A percentile compares a stretch with the other conserved stretches of the same genome.
phyloP scores from a whole-genome alignment of 1,284 basidiomycete genomes.

The Moesziomyces sp. region DNA sequence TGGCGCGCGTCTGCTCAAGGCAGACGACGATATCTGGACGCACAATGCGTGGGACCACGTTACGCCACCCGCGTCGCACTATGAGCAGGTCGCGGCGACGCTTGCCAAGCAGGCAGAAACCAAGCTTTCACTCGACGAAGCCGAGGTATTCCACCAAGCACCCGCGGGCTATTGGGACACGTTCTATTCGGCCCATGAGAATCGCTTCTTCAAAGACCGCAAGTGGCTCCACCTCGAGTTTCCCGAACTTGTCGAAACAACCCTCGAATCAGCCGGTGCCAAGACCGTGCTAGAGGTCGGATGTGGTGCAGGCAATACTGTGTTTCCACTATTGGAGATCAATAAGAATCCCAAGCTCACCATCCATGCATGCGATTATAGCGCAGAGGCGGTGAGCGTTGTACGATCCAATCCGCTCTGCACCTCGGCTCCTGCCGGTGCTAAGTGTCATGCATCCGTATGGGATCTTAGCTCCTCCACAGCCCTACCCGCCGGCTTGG shows the following conservation, averaged over 20 bases:
- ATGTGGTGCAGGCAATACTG: slow-evolving; percentile 81
- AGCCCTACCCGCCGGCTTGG: slow-evolving; percentile 40
- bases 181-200: slow-evolving; percentile 62
- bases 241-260: slow-evolving; percentile 61
- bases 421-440: slow-evolving; percentile 13
- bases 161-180: slow-evolving; percentile 61
- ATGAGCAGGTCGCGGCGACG: slow-evolving; percentile 35
- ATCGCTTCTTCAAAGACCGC: slow-evolving; percentile 66
- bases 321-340: slow-evolving; percentile 84
- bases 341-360: slow-evolving; percentile 84
- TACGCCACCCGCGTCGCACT: slow-evolving; percentile 53
- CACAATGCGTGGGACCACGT: slow-evolving; percentile 67
- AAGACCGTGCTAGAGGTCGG: slow-evolving; percentile 62
- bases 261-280: slow-evolving; percentile 28
- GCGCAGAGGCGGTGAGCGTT: slow-evolving; percentile 86
- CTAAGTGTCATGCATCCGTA: slow-evolving; percentile 79
- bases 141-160: slow-evolving; percentile 44
- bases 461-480: slow-evolving; percentile 81
- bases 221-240: slow-evolving; percentile 66
- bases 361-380: slow-evolving; percentile 89
- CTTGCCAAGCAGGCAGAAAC: slow-evolving; percentile 54
- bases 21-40: slow-evolving; percentile 45
- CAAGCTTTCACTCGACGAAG: slow-evolving; percentile 49
- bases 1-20: slow-evolving; percentile 53
- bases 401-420: slow-evolving; percentile 73